Evolutionary conservation across 305 asterid genomes (phyloP), one percentile per base, ranked within the genome.

Genomic region (Plantago coronopus): DNA sequence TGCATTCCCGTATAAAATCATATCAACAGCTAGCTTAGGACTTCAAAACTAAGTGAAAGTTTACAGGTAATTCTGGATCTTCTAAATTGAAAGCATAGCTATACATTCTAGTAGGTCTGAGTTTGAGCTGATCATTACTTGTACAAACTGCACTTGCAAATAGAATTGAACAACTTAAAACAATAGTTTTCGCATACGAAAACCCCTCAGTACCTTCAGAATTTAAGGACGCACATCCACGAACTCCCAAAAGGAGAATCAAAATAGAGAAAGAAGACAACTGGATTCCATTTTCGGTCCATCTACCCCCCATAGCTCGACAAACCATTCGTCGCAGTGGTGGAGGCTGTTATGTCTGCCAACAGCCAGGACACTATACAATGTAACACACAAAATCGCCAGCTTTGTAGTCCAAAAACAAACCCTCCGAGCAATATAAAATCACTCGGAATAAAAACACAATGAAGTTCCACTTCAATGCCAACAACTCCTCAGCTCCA

Each of bases 251-350:
- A 72, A 66, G 62, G 62, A 87, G 78, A 72, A 89, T 68, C 63
- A 81, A 57, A 73, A 85, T 74, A 53, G 49, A 34, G 54, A 66
- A 68, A 74, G 69, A 76, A 16, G 80, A 74, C 66, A 78, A 58
- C 50, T 69, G 74, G 65, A 64, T 65, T 69, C 77, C 69, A 70
- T 74, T 57, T 50, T 68, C 61, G 22, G 76, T 77, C 93, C 89
- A 82, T 76, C 83, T 79, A 73, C 71, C 76, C 72, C 84, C 94
- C 95, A 88, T 91, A 59, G 83, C 80, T 68, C 43, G 80, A 60
- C 64, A 69, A 66, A 79, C 76, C 78, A 74, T 71, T 67, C 23
- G 76, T 73, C 45, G 65, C 64, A 38, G 81, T 67, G 79, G 79
- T 61, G 79, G 77, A 79, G 86, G 91, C 83, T 76, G 80, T 72